These are phyloP conservation scores for Candida ascalaphidarum DNA, from an alignment of 805 yeast genomes.

Conservation along the genomic window DNA sequence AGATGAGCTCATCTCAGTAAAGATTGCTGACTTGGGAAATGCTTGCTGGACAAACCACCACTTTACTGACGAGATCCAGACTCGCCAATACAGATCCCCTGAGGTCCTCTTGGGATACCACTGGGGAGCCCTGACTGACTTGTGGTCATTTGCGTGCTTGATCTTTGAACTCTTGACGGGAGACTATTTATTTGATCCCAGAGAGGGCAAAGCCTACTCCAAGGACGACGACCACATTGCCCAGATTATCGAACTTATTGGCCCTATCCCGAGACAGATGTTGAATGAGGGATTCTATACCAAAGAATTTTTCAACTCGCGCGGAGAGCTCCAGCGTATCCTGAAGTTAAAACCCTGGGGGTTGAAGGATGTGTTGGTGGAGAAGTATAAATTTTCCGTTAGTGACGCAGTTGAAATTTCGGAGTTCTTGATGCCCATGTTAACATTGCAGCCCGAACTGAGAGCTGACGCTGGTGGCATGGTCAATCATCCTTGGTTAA, in stretches of 20 bases:
- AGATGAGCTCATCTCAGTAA: conserved; percentile 30
- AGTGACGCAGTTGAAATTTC: conserved; percentile 66
- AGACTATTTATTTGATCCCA: conserved; percentile 90
- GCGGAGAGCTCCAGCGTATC: conserved; percentile 71
- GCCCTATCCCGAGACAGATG: conserved; percentile 54
- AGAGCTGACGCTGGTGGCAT: conserved; percentile 96
- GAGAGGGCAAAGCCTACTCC: conserved; percentile 61
- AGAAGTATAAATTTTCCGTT: conserved; percentile 71
- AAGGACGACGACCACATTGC: conserved; percentile 97
- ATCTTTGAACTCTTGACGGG: conserved; percentile 89
- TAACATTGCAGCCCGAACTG: conserved; percentile 63
- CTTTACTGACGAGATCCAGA: conserved; percentile 83
- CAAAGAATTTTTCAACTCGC: conserved; percentile 52
- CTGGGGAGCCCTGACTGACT: conserved; percentile 95
- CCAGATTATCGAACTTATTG: conserved; percentile 80
- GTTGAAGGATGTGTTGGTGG: conserved; percentile 67
- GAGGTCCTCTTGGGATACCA: conserved; percentile 48
- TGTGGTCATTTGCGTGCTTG: conserved; percentile 94
- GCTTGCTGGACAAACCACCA: conserved; percentile 79
- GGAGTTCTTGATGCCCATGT: conserved; percentile 79
- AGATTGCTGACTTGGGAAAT: conserved; percentile 90
- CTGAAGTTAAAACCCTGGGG: conserved; percentile 86
- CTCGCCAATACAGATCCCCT: conserved; percentile 89
- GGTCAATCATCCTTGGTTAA: conserved; percentile 79
- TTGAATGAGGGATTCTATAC: conserved; percentile 55